Evolutionary conservation across 2,329 filamentous ascomycete species (phyloP), one percentile per base, ranked within the genome.

Genomic region (Pyrenochaeta sp.): DNA sequence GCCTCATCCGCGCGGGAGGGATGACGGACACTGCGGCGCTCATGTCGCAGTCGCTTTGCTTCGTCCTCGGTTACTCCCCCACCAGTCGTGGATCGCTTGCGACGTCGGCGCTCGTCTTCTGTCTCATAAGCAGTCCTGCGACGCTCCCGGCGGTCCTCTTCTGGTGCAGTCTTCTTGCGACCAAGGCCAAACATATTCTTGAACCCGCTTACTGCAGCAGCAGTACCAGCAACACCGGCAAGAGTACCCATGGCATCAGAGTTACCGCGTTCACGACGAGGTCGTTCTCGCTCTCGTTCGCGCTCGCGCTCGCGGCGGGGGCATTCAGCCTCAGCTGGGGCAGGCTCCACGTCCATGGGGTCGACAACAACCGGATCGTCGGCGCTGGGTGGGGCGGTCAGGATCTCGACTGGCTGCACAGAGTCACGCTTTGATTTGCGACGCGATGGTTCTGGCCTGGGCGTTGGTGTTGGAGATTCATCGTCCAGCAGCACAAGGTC

Each of bases 221-320:
- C 72, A 54, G 67, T 70, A 32, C 68, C 66, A 28, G 70, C 69
- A 34, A 74, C 72, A 39, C 68, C 65, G 46, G 67, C 70, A 58
- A 73, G 61, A 19, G 71, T 69, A 70, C 88, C 90, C 72, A 86
- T 89, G 2, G 87, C 82, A 52, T 80, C 85, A 3, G 89, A 89
- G 64, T 84, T 86, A 37, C 87, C 85, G 87, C 46, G 88, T 68
- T 36, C 84, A 77, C 51, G 84, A 56, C 68, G 68, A 22, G 68
- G 66, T 56, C 67, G 64, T 49, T 71, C 68, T 80, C 62, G 69
- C 28, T 64, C 59, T 80, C 63, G 72, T 47, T 66, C 61, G 52
- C 63, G 70, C 15, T 39, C 36, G 36, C 36, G 36, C 54, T 72
- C 69, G 53, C 85, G 82, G 60, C 78, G 78, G 49, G 81, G 79